These are phyloP conservation scores for Colletotrichum gloeosporioides DNA, from an alignment of 2,329 filamentous ascomycete species.

Conservation along the genomic window DNA sequence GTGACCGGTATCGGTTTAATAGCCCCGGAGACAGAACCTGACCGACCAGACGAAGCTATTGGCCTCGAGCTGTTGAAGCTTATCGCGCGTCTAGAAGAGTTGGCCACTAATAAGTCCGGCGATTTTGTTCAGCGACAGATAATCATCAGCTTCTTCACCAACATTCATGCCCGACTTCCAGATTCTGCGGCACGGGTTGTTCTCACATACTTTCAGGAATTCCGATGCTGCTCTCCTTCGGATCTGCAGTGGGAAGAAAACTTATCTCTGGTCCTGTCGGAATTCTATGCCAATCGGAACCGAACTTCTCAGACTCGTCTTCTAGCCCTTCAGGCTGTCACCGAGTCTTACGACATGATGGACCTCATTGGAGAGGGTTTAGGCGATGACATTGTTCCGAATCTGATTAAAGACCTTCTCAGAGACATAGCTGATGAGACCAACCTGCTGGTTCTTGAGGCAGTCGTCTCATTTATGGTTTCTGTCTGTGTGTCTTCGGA, in stretches of 20 bases:
- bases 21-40: slow-evolving; percentile 30
- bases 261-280: slow-evolving; percentile 62
- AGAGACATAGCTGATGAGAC: slow-evolving; percentile 66
- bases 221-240: slow-evolving; percentile 74
- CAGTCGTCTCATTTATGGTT: slow-evolving; percentile 68
- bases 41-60: slow-evolving; percentile 41
- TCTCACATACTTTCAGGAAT: slow-evolving; percentile 71
- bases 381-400: slow-evolving; percentile 61
- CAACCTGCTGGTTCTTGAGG: slow-evolving; percentile 68
- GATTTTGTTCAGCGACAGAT: slow-evolving; percentile 69
- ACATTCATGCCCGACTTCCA: slow-evolving; percentile 65
- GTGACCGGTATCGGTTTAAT: slow-evolving; percentile 17
- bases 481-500: slow-evolving; percentile 67
- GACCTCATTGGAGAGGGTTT: slow-evolving; percentile 61
- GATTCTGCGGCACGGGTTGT: slow-evolving; percentile 69
- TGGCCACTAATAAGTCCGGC: slow-evolving; percentile 49
- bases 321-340: slow-evolving; percentile 65
- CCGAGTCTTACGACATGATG: slow-evolving; percentile 63
- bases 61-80: slow-evolving; percentile 49
- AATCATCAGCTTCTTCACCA: slow-evolving; percentile 70
- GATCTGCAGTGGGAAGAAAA: slow-evolving; percentile 73
- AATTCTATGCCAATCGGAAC: slow-evolving; percentile 66
- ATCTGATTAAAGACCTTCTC: slow-evolving; percentile 67
- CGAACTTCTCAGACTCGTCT: slow-evolving; percentile 69
- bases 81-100: slow-evolving; percentile 53